phyloP scores from a whole-genome alignment of 768 basidiomycete species.

The Leccinum subgranulosum region DNA sequence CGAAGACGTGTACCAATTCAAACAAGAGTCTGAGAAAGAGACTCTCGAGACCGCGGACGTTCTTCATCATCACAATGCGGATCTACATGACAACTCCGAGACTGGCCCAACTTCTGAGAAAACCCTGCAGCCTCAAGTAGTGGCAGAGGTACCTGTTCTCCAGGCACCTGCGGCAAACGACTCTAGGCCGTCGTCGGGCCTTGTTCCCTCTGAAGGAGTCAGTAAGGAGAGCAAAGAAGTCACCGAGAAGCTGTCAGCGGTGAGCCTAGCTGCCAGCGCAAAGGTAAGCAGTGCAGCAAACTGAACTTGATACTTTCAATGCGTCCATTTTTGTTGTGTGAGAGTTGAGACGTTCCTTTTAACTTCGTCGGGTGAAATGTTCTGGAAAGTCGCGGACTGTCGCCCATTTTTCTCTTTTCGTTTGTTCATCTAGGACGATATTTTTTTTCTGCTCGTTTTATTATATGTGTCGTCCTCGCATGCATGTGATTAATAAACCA shows the following conservation, averaged over 20 bases:
- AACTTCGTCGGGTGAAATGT: neutral
- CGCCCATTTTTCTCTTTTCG: neutral
- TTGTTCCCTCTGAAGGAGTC: conserved; percentile 5
- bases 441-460: neutral
- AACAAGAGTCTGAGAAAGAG: conserved; percentile 74
- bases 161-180: conserved; percentile 3
- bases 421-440: neutral
- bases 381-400: neutral
- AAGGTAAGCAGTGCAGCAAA: conserved; percentile 26
- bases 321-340: neutral
- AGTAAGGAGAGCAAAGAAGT: conserved; percentile 23
- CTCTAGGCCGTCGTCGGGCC: neutral
- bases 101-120: neutral
- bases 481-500: conserved; percentile 24
- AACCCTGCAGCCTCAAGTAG: neutral
- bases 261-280: conserved; percentile 29
- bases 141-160: neutral
- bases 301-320: conserved; percentile 12
- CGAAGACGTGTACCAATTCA: conserved; percentile 62
- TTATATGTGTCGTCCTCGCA: conserved; percentile 2
- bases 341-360: neutral
- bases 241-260: conserved; percentile 25
- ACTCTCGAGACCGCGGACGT: conserved; percentile 39
- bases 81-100: neutral
- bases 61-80: conserved; percentile 47